Conservation (phyloP, 805 yeast species). For the Yamadazyma kitorensis region DNA sequence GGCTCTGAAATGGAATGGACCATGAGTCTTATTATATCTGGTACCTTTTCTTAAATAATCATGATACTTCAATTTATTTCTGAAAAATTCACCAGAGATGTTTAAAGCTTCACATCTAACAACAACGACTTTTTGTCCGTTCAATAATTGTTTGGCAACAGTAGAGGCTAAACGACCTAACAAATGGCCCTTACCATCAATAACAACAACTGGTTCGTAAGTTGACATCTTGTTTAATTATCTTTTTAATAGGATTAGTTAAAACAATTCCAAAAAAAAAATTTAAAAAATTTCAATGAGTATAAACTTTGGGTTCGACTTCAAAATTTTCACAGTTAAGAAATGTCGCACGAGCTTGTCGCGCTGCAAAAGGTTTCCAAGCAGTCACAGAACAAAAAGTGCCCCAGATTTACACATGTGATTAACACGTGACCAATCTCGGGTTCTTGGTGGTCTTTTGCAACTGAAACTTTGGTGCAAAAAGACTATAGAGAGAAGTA, state of each 20-base stretch:
- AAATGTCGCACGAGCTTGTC: too few species aligned
- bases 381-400: too few species aligned
- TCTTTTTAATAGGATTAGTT: not conserved
- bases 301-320: too few species aligned
- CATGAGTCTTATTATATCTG: constrained; percentile 97
- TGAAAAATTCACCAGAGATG: constrained; percentile 99
- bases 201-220: constrained; percentile 96
- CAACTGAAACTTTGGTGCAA: too few species aligned
- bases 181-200: constrained; percentile 99
- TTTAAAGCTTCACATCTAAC: constrained; percentile 97
- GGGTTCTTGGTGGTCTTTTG: too few species aligned
- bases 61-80: constrained; percentile 99
- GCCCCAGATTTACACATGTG: too few species aligned
- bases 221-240: constrained; percentile 54
- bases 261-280: too few species aligned
- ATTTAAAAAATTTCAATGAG: too few species aligned
- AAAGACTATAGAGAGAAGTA: too few species aligned
- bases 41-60: constrained; percentile 99
- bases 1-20: constrained; percentile 99
- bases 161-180: constrained; percentile 99
- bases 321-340: too few species aligned
- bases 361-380: too few species aligned
- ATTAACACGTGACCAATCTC: too few species aligned
- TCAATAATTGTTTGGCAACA: constrained; percentile 96
- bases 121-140: constrained; percentile 96